Conservation (phyloP, 495 filamentous ascomycete species). For the Xylaria acuta region DNA sequence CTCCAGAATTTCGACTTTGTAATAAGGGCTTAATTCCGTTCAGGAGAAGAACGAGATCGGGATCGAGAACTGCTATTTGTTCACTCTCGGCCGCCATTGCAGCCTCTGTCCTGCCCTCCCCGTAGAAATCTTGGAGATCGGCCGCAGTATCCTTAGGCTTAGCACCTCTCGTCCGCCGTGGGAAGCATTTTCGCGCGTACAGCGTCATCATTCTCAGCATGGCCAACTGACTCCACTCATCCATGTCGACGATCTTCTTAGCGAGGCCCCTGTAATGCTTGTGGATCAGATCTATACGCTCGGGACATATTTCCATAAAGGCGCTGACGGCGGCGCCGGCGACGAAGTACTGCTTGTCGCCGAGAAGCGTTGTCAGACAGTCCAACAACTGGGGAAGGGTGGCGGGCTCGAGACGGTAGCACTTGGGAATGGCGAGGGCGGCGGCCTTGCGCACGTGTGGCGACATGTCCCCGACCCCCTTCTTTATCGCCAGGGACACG, state of each 20-base stretch:
- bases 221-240: conserved; percentile 94
- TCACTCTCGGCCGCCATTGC: conserved; percentile 58
- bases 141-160: conserved; percentile 43
- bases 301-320: conserved; percentile 86
- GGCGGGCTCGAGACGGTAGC: conserved; percentile 88
- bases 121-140: conserved; percentile 77
- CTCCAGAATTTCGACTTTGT: conserved; percentile 89
- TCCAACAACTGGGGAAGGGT: conserved; percentile 84
- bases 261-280: conserved; percentile 83
- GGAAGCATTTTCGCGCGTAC: conserved; percentile 91
- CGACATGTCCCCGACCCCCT: conserved; percentile 91
- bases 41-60: conserved; percentile 83
- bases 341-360: conserved; percentile 93
- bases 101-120: conserved; percentile 53
- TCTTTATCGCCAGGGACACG: conserved; percentile 93
- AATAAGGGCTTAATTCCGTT: conserved; percentile 81
- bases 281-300: conserved; percentile 85
- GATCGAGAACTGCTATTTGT: conserved; percentile 69
- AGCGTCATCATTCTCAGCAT: conserved; percentile 78
- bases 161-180: conserved; percentile 65
- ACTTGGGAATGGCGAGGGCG: conserved; percentile 95
- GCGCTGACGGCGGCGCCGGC: conserved; percentile 90
- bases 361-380: conserved; percentile 76
- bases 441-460: conserved; percentile 91
- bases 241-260: conserved; percentile 96